These are phyloP conservation scores for Trichopus zeylanicus DNA, from an alignment of 116 monocot species.

Conservation along the genomic window DNA sequence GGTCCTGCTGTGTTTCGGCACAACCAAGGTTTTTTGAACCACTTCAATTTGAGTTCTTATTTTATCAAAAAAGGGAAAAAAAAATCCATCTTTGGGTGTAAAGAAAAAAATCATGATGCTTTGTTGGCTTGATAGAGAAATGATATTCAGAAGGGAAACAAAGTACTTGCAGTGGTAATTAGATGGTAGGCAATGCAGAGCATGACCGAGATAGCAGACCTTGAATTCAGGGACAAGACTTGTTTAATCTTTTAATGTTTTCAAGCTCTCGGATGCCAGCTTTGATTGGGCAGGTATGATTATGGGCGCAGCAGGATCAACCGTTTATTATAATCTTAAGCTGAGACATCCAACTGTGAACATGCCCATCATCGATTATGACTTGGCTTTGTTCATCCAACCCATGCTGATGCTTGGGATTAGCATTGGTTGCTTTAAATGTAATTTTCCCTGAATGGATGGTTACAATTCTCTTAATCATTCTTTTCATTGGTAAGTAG, in stretches of 20 bases:
- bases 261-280: not conserved
- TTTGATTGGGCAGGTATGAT: conserved; percentile 35
- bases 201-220: no score
- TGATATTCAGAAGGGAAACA: no score
- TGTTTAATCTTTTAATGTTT: not conserved
- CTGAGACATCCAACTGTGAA: conserved; percentile 43
- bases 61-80: no score
- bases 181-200: no score
- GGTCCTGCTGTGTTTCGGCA: no score
- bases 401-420: conserved; percentile 55
- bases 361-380: conserved; percentile 40
- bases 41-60: no score
- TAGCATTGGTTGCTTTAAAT: conserved; percentile 47
- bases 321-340: conserved; percentile 48
- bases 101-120: no score
- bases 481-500: conserved; percentile 29
- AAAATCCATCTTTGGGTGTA: no score
- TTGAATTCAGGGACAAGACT: no score
- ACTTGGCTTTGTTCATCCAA: conserved; percentile 39
- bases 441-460: conserved; percentile 49
- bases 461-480: conserved; percentile 41
- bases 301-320: conserved; percentile 37
- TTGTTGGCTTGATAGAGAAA: no score
- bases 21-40: no score
- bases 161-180: no score